A percentile compares a stretch with the other conserved stretches of the same genome.
Conservation (phyloP, 495 filamentous ascomycete genomes). For the Talaromyces proteolyticus region DNA sequence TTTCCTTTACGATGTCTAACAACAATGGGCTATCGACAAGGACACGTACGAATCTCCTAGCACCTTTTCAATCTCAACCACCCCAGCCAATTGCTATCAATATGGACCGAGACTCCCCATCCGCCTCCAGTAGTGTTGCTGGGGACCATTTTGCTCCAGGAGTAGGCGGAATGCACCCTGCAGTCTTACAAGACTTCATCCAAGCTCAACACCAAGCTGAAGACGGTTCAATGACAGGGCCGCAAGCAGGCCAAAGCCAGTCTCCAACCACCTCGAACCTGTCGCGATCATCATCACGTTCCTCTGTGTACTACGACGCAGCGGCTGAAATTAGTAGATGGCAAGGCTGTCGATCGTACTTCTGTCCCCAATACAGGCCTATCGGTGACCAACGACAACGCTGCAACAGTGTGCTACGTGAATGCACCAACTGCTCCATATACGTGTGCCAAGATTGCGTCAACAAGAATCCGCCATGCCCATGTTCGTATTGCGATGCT, state of each 20-base stretch:
- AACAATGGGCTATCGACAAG: slow-evolving; percentile 2
- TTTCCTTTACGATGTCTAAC: slow-evolving; percentile 1
- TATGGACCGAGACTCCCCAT: slow-evolving; percentile 9
- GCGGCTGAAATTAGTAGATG: slow-evolving; percentile 33
- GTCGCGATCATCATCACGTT: slow-evolving; percentile 34
- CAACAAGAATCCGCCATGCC: slow-evolving; percentile 37
- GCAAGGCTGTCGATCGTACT: slow-evolving; percentile 54
- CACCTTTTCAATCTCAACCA: background rate
- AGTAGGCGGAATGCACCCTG: slow-evolving; percentile 13
- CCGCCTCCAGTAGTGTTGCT: slow-evolving; percentile 35
- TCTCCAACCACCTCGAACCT: slow-evolving; percentile 35
- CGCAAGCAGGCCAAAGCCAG: slow-evolving; percentile 17
- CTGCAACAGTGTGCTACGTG: slow-evolving; percentile 41
- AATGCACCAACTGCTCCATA: slow-evolving; percentile 50
- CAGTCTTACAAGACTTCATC: slow-evolving; percentile 11
- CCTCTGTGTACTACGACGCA: slow-evolving; percentile 34
- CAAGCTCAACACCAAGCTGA: slow-evolving; percentile 3
- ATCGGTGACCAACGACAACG: slow-evolving; percentile 45
- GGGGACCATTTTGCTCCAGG: slow-evolving; percentile 27
- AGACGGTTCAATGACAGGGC: slow-evolving; percentile 5
- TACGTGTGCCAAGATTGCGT: slow-evolving; percentile 53
- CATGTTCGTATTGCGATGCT: slow-evolving; percentile 47
- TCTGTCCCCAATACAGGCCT: slow-evolving; percentile 45
- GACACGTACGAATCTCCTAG: background rate
- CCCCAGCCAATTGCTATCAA: background rate